phyloP scores from a whole-genome alignment of 1,284 basidiomycete genomes.

The Cryptococcus amylolentus region DNA sequence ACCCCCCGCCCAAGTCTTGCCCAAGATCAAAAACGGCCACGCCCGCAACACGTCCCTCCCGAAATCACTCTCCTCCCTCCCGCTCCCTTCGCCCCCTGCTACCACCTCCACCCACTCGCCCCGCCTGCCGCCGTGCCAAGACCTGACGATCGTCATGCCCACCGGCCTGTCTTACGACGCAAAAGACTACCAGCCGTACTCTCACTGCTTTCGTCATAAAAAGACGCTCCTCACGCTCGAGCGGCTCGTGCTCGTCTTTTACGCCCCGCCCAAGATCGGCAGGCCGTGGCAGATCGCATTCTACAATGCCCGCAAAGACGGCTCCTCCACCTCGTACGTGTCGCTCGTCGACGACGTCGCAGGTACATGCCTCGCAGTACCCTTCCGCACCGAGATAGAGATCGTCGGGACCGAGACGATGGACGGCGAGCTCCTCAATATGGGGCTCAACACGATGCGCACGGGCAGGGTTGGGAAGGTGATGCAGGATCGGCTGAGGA shows the following conservation, averaged over 20 bases:
- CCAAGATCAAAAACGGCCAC: not conserved
- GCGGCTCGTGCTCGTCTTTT: slow-evolving; percentile 7
- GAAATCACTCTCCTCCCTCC: not conserved
- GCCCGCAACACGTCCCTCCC: not conserved
- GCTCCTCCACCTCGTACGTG: slow-evolving; percentile 6
- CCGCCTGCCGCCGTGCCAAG: not conserved
- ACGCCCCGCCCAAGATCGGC: not conserved
- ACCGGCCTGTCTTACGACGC: slow-evolving; percentile 14
- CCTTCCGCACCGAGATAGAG: slow-evolving; percentile 1
- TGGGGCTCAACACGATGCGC: slow-evolving; percentile 9
- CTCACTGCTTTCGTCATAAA: slow-evolving; percentile 10
- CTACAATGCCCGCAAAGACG: slow-evolving; percentile 4
- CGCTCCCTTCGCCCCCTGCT: not conserved
- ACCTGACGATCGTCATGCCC: slow-evolving; percentile 11
- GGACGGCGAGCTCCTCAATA: slow-evolving; percentile 15
- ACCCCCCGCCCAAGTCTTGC: not conserved
- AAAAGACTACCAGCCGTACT: slow-evolving; percentile 12
- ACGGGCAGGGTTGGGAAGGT: slow-evolving; percentile 1
- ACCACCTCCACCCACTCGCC: slow-evolving; percentile 1
- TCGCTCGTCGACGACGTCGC: slow-evolving; percentile 9
- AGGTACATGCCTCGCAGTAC: slow-evolving; percentile 1
- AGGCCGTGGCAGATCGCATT: slow-evolving; percentile 16
- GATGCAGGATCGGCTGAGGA: slow-evolving; percentile 6
- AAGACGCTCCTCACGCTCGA: slow-evolving; percentile 1
- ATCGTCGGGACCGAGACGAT: slow-evolving; percentile 11